phyloP scores from a whole-genome alignment of 2,329 filamentous ascomycete species.

The Alternaria hordeiaustralica region DNA sequence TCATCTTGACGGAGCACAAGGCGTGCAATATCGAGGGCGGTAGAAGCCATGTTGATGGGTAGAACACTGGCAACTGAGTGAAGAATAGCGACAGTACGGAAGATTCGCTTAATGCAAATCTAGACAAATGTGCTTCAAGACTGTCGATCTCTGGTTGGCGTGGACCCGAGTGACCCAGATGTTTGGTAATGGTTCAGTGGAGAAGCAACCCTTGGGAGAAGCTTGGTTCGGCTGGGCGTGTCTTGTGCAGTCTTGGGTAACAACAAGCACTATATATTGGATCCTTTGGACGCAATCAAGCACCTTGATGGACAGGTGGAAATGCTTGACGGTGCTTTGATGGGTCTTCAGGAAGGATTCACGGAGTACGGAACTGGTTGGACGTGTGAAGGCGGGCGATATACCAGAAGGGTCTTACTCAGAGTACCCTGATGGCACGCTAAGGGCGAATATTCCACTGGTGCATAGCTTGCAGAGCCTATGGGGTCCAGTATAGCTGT shows the following conservation, averaged over 20 bases:
- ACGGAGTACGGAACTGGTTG: background rate
- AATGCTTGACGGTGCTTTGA: slow-evolving; percentile 1
- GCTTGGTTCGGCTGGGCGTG: slow-evolving; percentile 6
- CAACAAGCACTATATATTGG: slow-evolving; percentile 12
- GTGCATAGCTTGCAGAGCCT: background rate
- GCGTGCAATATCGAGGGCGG: slow-evolving; percentile 30
- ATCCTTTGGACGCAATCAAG: background rate
- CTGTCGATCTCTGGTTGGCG: background rate
- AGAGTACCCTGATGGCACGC: slow-evolving; percentile 17
- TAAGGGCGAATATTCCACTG: slow-evolving; percentile 5
- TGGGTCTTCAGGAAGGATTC: background rate
- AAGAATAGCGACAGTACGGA: background rate
- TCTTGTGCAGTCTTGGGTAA: slow-evolving; percentile 7
- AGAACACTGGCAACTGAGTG: background rate
- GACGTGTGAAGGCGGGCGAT: background rate
- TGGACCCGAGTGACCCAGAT: background rate
- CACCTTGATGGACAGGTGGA: slow-evolving; percentile 10
- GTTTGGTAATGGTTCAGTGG: slow-evolving; percentile 15
- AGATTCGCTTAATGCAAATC: background rate
- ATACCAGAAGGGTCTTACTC: background rate
- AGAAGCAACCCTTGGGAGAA: slow-evolving; percentile 2
- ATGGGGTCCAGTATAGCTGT: background rate
- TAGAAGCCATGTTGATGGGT: slow-evolving; percentile 19
- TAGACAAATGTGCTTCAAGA: background rate
- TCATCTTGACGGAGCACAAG: slow-evolving; percentile 37